phyloP scores from a whole-genome alignment of 805 yeast genomes.

The Debaryomyces castellii region DNA sequence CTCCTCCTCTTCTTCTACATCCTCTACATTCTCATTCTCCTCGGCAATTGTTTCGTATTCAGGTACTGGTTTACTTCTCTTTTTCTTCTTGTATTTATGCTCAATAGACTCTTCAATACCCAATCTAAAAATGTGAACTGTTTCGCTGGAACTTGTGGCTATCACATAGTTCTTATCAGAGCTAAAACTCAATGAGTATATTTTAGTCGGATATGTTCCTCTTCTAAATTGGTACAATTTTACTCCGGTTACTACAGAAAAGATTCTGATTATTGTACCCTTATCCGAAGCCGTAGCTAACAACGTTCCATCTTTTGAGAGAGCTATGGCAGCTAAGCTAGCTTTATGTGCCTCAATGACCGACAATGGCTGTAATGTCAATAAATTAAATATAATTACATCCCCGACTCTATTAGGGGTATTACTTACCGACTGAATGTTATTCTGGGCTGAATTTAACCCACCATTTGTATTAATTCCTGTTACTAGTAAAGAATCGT shows the following conservation, averaged over 20 bases:
- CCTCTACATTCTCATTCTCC: conserved; percentile 20
- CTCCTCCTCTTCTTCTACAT: conserved; percentile 1
- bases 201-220: conserved; percentile 82
- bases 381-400: conserved; percentile 77
- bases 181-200: conserved; percentile 75
- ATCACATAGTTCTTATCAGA: conserved; percentile 65
- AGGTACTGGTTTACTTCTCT: conserved; percentile 8
- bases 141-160: conserved; percentile 87
- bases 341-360: conserved; percentile 86
- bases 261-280: conserved; percentile 88
- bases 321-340: conserved; percentile 62
- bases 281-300: conserved; percentile 87
- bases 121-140: conserved; percentile 87
- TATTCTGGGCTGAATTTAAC: conserved; percentile 36
- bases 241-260: conserved; percentile 62
- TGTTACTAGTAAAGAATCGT: conserved; percentile 39
- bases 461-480: conserved; percentile 44
- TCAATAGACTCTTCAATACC: conserved; percentile 50
- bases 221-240: conserved; percentile 74
- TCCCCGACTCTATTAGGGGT: conserved; percentile 58
- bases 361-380: conserved; percentile 70
- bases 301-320: conserved; percentile 74
- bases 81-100: conserved; percentile 33
- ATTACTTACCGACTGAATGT: conserved; percentile 39
- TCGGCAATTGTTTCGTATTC: conserved; percentile 28